These are phyloP conservation scores for Allomyces arbusculus DNA, from an alignment of 192 early-diverging fungal genomes.

Conservation along the genomic window DNA sequence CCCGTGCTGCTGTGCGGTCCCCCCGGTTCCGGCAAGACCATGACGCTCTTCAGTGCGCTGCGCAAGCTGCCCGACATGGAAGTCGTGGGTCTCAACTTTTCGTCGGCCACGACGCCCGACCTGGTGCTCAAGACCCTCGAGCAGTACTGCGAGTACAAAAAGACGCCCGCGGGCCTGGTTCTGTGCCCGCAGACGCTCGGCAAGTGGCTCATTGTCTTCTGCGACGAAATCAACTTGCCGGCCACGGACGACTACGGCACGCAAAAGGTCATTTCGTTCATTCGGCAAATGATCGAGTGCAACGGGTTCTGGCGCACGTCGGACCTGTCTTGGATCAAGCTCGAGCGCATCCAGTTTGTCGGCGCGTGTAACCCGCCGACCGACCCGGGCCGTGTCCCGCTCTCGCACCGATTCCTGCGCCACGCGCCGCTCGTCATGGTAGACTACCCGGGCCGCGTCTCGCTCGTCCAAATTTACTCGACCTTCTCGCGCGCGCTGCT, in stretches of 20 bases:
- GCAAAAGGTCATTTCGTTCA: slow-evolving; percentile 89
- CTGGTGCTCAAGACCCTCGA: slow-evolving; percentile 88
- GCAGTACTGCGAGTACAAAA: slow-evolving; percentile 94
- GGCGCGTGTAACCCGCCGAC: slow-evolving; percentile 99
- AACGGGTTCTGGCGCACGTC: slow-evolving; percentile 89
- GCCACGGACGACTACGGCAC: slow-evolving; percentile 91
- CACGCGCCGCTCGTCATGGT: slow-evolving; percentile 95
- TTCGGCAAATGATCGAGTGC: slow-evolving; percentile 84
- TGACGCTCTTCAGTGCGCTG: slow-evolving; percentile 91
- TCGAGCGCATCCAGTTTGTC: slow-evolving; percentile 97
- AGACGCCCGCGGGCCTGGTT: slow-evolving; percentile 76
- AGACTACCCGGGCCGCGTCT: slow-evolving; percentile 85
- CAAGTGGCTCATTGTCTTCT: slow-evolving; percentile 95
- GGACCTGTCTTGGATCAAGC: slow-evolving; percentile 79
- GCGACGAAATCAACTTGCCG: slow-evolving; percentile 99
- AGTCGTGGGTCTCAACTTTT: slow-evolving; percentile 96
- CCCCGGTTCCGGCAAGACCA: slow-evolving; percentile 98
- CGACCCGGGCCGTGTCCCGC: slow-evolving; percentile 89
- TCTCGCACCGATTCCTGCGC: slow-evolving; percentile 88
- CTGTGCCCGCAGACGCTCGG: slow-evolving; percentile 62
- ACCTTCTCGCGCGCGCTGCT: slow-evolving; percentile 83
- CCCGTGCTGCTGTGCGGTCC: slow-evolving; percentile 94
- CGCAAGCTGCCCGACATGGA: slow-evolving; percentile 87
- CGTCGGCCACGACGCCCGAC: slow-evolving; percentile 89
- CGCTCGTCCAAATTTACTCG: slow-evolving; percentile 87